Evolutionary conservation across 805 yeast genomes (phyloP), one percentile per base, ranked within the genome.

Genomic region (Starmerella davenportii): DNA sequence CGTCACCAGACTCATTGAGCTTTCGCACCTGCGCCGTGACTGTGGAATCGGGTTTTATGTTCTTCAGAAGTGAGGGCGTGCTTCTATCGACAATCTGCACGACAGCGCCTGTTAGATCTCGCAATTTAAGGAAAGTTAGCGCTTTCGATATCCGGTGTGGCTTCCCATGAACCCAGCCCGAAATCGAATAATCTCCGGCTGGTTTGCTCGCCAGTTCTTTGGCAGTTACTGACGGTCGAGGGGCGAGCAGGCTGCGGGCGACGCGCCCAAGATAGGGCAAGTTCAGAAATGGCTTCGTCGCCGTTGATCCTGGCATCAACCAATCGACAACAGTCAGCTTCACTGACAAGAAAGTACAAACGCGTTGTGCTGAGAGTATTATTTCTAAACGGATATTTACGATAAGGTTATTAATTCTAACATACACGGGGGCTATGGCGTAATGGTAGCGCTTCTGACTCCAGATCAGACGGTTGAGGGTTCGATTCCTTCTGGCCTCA

Each of bases 91-190:
- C 59, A 39, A 80, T 45, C 51, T 85, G 95, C 7, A 74, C 64
- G 7, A 58, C 45, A 35, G 74, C 70, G 0, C 95, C 95, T 31
- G 70, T 62, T 24, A 63, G 52, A 53, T 85, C 96, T 44, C 96
- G 64, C 13, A 87, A 58, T 21, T 68, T 70, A 2, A 78, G 90
- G 62, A 90, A 87, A 1, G 71, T 65, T 36, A 80, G 61, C 9
- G 58, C 58, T 38, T 72, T 73, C 3, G 87, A 74, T 38, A 79
- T 61, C 38, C 72, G 71, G 38, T 76, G 66, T 0, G 94, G 90
- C 46, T 76, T 74, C 18, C 69, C 63, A 50, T 81, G 73, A 15
- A 87, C 68, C 82, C 95, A 90, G 0, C 98, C 96, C 5, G 32
- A 29, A 17, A 29, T 29, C 19, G 13, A 5, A 29, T 29, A 47